phyloP scores from a whole-genome alignment of 192 early-diverging fungal species.

The Paraglomus occultum region DNA sequence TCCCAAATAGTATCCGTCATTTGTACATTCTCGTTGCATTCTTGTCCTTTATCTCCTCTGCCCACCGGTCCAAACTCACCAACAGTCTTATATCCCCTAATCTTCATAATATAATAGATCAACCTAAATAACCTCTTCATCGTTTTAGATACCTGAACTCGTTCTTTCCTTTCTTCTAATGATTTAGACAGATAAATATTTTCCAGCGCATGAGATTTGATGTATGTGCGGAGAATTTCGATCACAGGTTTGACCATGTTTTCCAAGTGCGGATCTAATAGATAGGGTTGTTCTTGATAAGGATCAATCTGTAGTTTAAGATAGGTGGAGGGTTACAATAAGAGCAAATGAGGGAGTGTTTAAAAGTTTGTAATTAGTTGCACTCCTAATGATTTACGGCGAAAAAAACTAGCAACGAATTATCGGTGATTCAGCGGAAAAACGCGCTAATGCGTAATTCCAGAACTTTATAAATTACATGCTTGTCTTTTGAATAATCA shows the following conservation, averaged over 20 bases:
- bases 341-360: no score
- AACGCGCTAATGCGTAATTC: no score
- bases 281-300: constrained; percentile 76
- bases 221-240: constrained; percentile 45
- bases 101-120: constrained; percentile 79
- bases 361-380: no score
- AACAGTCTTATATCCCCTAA: constrained; percentile 87
- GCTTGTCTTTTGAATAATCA: no score
- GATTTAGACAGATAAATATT: constrained; percentile 3
- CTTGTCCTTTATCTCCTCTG: background rate
- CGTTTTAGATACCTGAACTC: constrained; percentile 24
- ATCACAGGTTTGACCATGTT: constrained; percentile 60
- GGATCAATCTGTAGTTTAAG: constrained; percentile 39
- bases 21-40: background rate
- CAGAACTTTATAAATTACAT: no score
- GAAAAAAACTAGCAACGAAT: no score
- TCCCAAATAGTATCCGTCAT: background rate
- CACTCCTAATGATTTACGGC: no score
- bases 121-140: constrained; percentile 43
- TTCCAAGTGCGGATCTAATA: constrained; percentile 77
- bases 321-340: background rate
- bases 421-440: no score
- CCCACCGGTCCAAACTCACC: constrained; percentile 40
- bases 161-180: constrained; percentile 28
- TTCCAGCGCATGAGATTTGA: constrained; percentile 25